A percentile compares a stretch with the other conserved stretches of the same genome.
Evolutionary conservation across 768 basidiomycete species (phyloP).

Genomic region (Leccinum fibrillosum): DNA sequence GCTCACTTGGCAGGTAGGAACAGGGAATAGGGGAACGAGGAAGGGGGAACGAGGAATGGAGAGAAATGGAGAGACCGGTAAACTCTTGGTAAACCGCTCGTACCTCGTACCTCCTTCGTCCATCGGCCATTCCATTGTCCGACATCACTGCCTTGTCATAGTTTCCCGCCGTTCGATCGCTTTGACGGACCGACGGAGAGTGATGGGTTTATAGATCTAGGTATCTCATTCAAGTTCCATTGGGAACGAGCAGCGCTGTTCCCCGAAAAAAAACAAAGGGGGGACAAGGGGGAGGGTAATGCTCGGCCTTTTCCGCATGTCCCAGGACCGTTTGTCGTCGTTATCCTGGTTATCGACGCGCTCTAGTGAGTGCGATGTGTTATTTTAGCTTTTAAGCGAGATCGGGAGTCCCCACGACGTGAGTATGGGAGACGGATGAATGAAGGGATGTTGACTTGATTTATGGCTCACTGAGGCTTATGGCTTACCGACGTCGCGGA

Average conservation of each 20-base stretch:
- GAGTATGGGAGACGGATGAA: background rate
- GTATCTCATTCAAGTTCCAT: background rate
- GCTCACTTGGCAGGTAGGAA: background rate
- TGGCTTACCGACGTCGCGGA: background rate
- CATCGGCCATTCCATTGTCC: background rate
- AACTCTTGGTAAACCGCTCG: background rate
- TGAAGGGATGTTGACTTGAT: background rate
- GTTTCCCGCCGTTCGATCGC: background rate
- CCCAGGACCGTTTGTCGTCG: background rate
- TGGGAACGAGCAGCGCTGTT: background rate
- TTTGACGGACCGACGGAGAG: background rate
- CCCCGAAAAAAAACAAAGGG: background rate
- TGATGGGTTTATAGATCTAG: background rate
- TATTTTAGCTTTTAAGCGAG: background rate
- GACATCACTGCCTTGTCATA: background rate
- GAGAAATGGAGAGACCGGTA: background rate
- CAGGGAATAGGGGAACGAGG: background rate
- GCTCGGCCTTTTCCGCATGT: background rate
- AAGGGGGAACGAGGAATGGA: background rate
- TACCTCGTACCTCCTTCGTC: background rate
- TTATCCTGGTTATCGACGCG: background rate
- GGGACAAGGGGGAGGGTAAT: background rate
- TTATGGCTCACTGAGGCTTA: background rate
- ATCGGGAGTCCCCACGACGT: background rate
- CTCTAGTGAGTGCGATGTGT: background rate